These are phyloP conservation scores for Eucalyptus erythrocorys DNA, from an alignment of 345 rosid genomes.

Conservation along the genomic window DNA sequence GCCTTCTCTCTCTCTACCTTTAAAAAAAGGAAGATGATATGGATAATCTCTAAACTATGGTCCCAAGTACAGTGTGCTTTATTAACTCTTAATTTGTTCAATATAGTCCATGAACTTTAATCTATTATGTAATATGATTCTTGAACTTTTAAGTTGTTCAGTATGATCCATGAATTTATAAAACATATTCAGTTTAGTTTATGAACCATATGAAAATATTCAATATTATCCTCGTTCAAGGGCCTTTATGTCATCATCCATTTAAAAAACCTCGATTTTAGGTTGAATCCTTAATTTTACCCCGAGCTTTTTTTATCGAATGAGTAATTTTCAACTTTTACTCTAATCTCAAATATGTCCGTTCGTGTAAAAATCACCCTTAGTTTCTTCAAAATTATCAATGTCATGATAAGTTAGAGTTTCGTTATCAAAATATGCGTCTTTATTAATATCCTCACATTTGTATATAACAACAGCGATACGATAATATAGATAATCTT, in stretches of 20 bases:
- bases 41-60: too few relatives aligned
- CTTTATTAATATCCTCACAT: not conserved
- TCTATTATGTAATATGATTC: fast-evolving
- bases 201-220: not conserved
- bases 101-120: too few relatives aligned
- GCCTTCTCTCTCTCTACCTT: not conserved
- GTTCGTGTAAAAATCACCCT: not conserved
- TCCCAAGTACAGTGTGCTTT: too few relatives aligned
- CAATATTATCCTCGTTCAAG: too few relatives aligned
- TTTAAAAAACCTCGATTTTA: not conserved
- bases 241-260: not conserved
- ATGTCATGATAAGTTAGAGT: not conserved
- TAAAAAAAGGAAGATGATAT: not conserved
- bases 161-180: too few relatives aligned
- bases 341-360: not conserved
- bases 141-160: too few relatives aligned
- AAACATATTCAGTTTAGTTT: not conserved
- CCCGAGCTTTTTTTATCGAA: not conserved
- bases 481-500: not conserved
- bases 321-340: not conserved
- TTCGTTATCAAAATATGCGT: not conserved
- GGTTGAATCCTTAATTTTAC: not conserved
- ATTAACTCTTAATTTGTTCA: too few relatives aligned
- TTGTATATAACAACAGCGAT: fast-evolving
- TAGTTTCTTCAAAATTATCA: not conserved